These are phyloP conservation scores for Penicillium mononematosum DNA, from an alignment of 495 filamentous ascomycete genomes.

Conservation along the genomic window DNA sequence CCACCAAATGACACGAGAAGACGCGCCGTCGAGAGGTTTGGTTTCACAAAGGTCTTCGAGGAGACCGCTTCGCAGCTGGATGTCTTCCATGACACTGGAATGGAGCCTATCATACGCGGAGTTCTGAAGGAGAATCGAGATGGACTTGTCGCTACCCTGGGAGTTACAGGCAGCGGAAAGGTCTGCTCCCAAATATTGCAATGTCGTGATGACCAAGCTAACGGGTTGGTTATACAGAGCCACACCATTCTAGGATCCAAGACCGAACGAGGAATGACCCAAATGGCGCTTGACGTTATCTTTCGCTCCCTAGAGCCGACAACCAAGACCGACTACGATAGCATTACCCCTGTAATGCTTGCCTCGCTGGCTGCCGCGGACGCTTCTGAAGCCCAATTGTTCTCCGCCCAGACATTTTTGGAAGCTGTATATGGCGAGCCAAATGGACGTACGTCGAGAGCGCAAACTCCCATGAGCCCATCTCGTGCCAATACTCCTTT, in stretches of 20 bases:
- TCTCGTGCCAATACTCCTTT: conserved; percentile 47
- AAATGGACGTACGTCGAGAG: conserved; percentile 64
- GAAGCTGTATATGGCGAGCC: conserved; percentile 74
- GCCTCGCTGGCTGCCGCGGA: conserved; percentile 73
- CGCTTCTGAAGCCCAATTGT: conserved; percentile 78
- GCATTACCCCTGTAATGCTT: conserved; percentile 59
- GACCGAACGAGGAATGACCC: conserved; percentile 81
- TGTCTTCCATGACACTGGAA: conserved; percentile 78
- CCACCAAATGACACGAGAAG: conserved; percentile 76
- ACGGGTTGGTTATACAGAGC: conserved; percentile 57
- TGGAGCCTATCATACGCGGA: conserved; percentile 72
- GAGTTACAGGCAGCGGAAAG: conserved; percentile 96
- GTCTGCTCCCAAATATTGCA: conserved; percentile 43
- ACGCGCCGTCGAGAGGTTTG: conserved; percentile 87
- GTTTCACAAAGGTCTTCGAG: conserved; percentile 91
- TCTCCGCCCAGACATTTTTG: conserved; percentile 72
- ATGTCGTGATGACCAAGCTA: conserved; percentile 12
- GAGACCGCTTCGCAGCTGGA: conserved; percentile 81
- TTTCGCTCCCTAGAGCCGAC: conserved; percentile 73
- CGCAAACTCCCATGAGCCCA: conserved; percentile 76
- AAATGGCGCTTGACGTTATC: conserved; percentile 85
- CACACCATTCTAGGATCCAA: conserved; percentile 95
- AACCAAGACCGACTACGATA: conserved; percentile 59
- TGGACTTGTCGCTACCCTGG: conserved; percentile 86
- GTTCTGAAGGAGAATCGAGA: conserved; percentile 80